Percentiles rank a stretch among this genome's conserved stretches.
Conservation (phyloP, 2,329 filamentous ascomycete genomes). For the Talaromyces amestolkiae region DNA sequence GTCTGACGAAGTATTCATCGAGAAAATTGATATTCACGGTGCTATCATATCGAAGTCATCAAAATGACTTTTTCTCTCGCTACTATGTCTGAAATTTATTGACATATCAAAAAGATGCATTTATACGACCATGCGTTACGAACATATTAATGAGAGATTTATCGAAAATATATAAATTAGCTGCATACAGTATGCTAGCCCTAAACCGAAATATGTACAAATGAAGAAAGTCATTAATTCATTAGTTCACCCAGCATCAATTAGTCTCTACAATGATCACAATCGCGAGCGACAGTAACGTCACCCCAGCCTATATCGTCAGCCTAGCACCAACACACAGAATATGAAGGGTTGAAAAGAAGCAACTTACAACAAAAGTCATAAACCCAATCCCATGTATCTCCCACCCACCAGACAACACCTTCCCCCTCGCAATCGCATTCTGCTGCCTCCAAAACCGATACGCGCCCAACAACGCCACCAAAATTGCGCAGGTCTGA, state of each 20-base stretch:
- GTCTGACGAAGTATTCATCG: slow-evolving; percentile 18
- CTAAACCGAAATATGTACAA: neutral
- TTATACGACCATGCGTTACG: neutral
- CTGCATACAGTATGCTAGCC: neutral
- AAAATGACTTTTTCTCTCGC: neutral
- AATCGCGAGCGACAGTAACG: slow-evolving; percentile 12
- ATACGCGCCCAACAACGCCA: slow-evolving; percentile 54
- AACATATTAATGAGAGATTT: neutral
- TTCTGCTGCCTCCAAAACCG: slow-evolving; percentile 62
- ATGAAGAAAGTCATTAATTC: neutral
- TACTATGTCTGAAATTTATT: neutral
- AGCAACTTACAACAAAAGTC: slow-evolving; percentile 49
- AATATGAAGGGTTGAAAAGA: neutral
- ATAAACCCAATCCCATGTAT: slow-evolving; percentile 49
- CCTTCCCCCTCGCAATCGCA: slow-evolving; percentile 57
- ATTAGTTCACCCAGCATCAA: neutral
- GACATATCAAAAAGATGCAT: neutral
- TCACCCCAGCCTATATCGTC: slow-evolving; percentile 11
- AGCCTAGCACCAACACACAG: neutral
- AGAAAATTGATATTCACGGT: slow-evolving; percentile 22
- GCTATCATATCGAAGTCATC: slow-evolving; percentile 6
- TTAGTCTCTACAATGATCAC: slow-evolving; percentile 12
- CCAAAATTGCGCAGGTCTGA: slow-evolving; percentile 52
- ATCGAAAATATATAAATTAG: neutral
- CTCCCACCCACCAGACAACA: slow-evolving; percentile 60